Conservation (phyloP, 305 asterid genomes). For the Solanum hybrid region DNA sequence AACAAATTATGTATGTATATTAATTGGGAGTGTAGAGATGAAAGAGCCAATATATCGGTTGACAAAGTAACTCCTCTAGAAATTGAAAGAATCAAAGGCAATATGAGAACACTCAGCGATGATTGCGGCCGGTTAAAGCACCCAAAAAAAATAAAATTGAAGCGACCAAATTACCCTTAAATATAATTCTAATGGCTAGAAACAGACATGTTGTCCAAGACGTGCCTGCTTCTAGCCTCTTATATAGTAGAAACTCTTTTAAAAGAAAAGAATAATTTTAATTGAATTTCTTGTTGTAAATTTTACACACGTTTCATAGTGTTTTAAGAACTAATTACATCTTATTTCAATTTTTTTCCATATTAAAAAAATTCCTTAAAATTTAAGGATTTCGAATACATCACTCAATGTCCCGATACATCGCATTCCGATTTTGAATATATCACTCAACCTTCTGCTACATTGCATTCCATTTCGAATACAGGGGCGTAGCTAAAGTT, state of each 20-base stretch:
- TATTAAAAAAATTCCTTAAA: too few relatives aligned
- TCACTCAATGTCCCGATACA: too few relatives aligned
- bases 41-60: constrained; percentile 13
- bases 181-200: background rate
- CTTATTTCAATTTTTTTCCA: too few relatives aligned
- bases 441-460: too few relatives aligned
- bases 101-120: constrained; percentile 40
- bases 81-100: constrained; percentile 8
- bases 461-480: too few relatives aligned
- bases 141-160: background rate
- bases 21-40: background rate
- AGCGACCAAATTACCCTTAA: background rate
- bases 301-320: background rate
- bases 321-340: background rate
- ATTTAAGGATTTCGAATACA: background rate
- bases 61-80: constrained; percentile 21
- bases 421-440: too few relatives aligned
- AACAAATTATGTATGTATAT: background rate
- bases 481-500: too few relatives aligned
- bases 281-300: too few relatives aligned
- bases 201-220: background rate
- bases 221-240: background rate
- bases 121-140: constrained; percentile 40
- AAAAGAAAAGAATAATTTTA: background rate
- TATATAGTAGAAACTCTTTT: background rate